Evolutionary conservation across 75 land plant species (phyloP), one percentile per base, ranked within the genome.

Genomic region (Isoetes taiwanensis): DNA sequence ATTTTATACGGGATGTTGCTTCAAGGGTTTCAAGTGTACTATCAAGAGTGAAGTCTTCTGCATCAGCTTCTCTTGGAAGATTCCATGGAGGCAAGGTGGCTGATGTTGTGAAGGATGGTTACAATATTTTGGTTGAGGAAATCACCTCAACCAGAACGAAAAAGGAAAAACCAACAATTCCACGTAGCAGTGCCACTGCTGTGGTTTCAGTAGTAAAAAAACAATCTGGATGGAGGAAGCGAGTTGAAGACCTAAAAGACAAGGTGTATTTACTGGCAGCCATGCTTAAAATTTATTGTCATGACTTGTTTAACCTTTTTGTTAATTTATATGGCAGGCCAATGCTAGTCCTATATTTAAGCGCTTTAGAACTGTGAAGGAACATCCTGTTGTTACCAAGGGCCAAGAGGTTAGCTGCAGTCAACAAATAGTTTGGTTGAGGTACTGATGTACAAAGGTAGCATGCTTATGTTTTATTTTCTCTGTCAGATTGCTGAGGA

Each of bases 381-480:
- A 82, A 52, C 73, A 63, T 41, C 96, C 96, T 28, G 96, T 86
- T 65, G 86, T 86, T 34, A 29, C 69, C 28, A 90, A 82, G 57
- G 46, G 91, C 28, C 86, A 90, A 56, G 93, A 86, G 81, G 94
- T 84, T n/a, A n/a, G n/a, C n/a, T n/a, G n/a, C n/a, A n/a, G n/a
- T n/a, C n/a, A n/a, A n/a, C n/a, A n/a, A n/a, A n/a, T n/a, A n/a
- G n/a, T n/a, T n/a, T n/a, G n/a, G n/a, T n/a, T n/a, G n/a, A n/a
- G n/a, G n/a, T n/a, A n/a, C n/a, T n/a, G n/a, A n/a, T n/a, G n/a
- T n/a, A n/a, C n/a, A n/a, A n/a, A n/a, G n/a, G n/a, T n/a, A n/a
- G 23, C 19, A 66, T 56, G 60, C 32, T 10, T 1, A 26, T 61
- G 16, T 21, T 8, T 19, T 21, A 31, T 24, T 53, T 21, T 64